A percentile compares a stretch with the other conserved stretches of the same genome.
Evolutionary conservation across 2,329 filamentous ascomycete genomes (phyloP).

Genomic region (Fusarium tanahbumbuense): DNA sequence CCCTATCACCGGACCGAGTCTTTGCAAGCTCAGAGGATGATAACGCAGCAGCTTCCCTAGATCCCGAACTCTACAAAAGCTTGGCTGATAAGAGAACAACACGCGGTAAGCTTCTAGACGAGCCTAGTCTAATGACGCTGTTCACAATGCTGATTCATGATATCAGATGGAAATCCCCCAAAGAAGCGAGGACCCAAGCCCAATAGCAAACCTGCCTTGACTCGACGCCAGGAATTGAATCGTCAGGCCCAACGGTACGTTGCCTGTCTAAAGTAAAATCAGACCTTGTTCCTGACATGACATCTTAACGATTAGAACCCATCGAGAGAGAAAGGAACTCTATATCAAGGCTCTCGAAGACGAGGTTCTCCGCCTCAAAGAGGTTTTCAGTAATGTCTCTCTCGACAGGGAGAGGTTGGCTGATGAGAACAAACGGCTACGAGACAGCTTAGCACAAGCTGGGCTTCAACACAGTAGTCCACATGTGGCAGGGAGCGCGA

Average conservation of each 20-base stretch:
- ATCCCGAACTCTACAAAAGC: slow-evolving; percentile 73
- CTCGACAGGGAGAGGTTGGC: slow-evolving; percentile 80
- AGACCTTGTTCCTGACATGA: slow-evolving; percentile 21
- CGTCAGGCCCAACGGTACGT: slow-evolving; percentile 91
- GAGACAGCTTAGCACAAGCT: slow-evolving; percentile 64
- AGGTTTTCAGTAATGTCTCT: slow-evolving; percentile 78
- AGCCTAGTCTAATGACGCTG: background rate
- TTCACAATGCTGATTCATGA: slow-evolving; percentile 22
- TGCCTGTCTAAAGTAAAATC: background rate
- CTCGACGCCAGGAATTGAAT: slow-evolving; percentile 91
- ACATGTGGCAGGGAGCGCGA: slow-evolving; percentile 57
- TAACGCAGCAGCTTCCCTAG: slow-evolving; percentile 58
- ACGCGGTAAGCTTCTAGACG: slow-evolving; percentile 66
- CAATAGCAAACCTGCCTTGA: slow-evolving; percentile 93
- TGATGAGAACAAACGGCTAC: slow-evolving; percentile 84
- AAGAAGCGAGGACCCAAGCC: slow-evolving; percentile 96
- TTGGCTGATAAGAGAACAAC: slow-evolving; percentile 80
- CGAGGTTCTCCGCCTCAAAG: slow-evolving; percentile 88
- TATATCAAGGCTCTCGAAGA: slow-evolving; percentile 96
- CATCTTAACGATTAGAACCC: slow-evolving; percentile 72
- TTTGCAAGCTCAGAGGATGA: slow-evolving; percentile 49
- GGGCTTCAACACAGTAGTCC: slow-evolving; percentile 56
- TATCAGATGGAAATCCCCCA: slow-evolving; percentile 80
- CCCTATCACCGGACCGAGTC: slow-evolving; percentile 57
- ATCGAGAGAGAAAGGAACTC: slow-evolving; percentile 94